These are phyloP conservation scores for Alternaria ethzedia DNA, from an alignment of 2,329 filamentous ascomycete species.

Conservation along the genomic window DNA sequence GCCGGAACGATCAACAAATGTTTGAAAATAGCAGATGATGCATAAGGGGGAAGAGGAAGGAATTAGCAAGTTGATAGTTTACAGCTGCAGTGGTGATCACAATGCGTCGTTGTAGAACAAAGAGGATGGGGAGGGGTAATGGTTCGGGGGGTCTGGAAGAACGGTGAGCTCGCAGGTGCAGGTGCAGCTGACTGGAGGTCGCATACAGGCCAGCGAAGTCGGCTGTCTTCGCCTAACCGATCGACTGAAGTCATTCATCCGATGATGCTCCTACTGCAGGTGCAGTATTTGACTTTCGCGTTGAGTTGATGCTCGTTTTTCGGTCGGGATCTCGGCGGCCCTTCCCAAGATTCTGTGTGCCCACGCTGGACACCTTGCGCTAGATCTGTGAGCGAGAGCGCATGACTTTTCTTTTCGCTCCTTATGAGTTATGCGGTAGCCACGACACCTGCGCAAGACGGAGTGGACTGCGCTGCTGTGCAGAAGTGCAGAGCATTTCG, in stretches of 20 bases:
- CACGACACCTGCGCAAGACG: background rate
- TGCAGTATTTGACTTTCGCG: background rate
- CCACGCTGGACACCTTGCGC: background rate
- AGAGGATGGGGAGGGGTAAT: background rate
- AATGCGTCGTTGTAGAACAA: background rate
- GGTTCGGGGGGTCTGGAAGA: background rate
- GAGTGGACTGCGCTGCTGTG: background rate
- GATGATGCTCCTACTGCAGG: background rate
- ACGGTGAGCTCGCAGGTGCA: background rate
- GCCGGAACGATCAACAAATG: conserved; percentile 3
- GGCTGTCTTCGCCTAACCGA: background rate
- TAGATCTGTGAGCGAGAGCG: background rate
- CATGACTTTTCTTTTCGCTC: background rate
- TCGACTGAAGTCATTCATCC: background rate
- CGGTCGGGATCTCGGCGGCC: background rate
- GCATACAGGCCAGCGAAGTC: background rate
- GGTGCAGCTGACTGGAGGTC: background rate
- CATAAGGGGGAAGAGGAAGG: background rate
- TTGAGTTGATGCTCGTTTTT: background rate
- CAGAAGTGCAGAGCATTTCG: background rate
- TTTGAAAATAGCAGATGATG: conserved; percentile 8
- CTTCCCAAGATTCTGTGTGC: background rate
- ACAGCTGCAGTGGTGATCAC: background rate
- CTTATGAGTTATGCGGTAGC: background rate
- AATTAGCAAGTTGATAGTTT: background rate